phyloP scores from a whole-genome alignment of 1,284 basidiomycete genomes.

The Ceratobasidium sp. region DNA sequence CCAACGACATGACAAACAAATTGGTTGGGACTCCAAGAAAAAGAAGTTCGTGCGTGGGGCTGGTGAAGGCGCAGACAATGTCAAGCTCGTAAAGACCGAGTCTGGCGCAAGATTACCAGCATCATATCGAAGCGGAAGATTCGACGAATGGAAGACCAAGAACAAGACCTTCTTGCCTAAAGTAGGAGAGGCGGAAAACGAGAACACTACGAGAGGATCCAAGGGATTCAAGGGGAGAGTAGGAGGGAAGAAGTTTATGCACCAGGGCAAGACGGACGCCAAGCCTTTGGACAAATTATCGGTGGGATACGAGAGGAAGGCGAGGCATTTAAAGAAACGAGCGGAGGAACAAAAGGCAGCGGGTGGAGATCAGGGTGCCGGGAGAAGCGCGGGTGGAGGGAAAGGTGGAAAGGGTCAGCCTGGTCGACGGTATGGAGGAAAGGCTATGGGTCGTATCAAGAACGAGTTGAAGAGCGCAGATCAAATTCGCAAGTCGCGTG shows the following conservation, averaged over 20 bases:
- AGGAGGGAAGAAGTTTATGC: conserved; percentile 61
- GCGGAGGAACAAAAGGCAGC: conserved; percentile 50
- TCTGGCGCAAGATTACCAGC: conserved; percentile 93
- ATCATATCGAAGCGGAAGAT: conserved; percentile 90
- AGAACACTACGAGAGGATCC: conserved; percentile 53
- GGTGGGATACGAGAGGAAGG: conserved; percentile 74
- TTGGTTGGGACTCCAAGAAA: conserved; percentile 95
- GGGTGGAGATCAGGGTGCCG: conserved; percentile 43
- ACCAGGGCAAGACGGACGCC: conserved; percentile 64
- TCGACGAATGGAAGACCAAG: conserved; percentile 93
- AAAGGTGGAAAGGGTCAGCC: conserved; percentile 49
- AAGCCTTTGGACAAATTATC: conserved; percentile 76
- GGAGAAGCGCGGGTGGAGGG: conserved; percentile 46
- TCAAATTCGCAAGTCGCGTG: conserved; percentile 81
- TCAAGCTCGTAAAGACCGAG: conserved; percentile 94
- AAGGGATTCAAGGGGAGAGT: conserved; percentile 45
- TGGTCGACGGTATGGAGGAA: conserved; percentile 60
- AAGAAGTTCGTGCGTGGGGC: conserved; percentile 92
- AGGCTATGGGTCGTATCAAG: conserved; percentile 67
- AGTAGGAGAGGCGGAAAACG: conserved; percentile 79
- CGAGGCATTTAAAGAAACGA: conserved; percentile 64
- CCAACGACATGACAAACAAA: conserved; percentile 68
- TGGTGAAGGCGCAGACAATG: conserved; percentile 87
- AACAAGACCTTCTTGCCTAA: conserved; percentile 74
- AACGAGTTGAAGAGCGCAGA: conserved; percentile 83